These are phyloP conservation scores for Hirschfeldia incana DNA, from an alignment of 345 rosid species.

Conservation along the genomic window DNA sequence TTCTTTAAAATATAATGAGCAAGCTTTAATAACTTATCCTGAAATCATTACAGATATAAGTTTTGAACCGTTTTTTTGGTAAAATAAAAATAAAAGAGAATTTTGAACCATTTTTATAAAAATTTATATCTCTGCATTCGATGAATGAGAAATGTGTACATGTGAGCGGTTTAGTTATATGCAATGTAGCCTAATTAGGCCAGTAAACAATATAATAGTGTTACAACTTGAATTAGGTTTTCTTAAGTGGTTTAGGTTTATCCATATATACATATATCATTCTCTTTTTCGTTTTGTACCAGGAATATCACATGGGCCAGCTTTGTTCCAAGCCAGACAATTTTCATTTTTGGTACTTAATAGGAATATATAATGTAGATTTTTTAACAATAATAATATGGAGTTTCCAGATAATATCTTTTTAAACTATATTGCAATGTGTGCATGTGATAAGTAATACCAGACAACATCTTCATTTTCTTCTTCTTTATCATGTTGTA, in stretches of 20 bases:
- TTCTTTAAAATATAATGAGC: background rate
- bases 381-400: background rate
- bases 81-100: too few relatives aligned
- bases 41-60: background rate
- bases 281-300: conserved; percentile 15
- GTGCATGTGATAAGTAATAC: conserved; percentile 14
- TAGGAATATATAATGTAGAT: background rate
- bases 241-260: conserved; percentile 38
- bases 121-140: background rate
- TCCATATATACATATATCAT: background rate
- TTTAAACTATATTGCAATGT: background rate
- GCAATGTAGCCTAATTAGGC: conserved; percentile 25
- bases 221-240: conserved; percentile 33
- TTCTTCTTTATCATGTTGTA: background rate
- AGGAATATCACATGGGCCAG: conserved; percentile 26
- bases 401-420: background rate
- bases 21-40: background rate
- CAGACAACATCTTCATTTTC: background rate
- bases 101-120: background rate
- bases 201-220: conserved; percentile 27
- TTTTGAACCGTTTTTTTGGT: too few relatives aligned
- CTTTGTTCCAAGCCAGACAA: conserved; percentile 7
- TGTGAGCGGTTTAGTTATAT: conserved; percentile 22
- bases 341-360: conserved; percentile 10
- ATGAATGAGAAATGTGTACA: conserved; percentile 11